phyloP scores from a whole-genome alignment of 352 stramenopile genomes.

The Thraustochytrium striatum region DNA sequence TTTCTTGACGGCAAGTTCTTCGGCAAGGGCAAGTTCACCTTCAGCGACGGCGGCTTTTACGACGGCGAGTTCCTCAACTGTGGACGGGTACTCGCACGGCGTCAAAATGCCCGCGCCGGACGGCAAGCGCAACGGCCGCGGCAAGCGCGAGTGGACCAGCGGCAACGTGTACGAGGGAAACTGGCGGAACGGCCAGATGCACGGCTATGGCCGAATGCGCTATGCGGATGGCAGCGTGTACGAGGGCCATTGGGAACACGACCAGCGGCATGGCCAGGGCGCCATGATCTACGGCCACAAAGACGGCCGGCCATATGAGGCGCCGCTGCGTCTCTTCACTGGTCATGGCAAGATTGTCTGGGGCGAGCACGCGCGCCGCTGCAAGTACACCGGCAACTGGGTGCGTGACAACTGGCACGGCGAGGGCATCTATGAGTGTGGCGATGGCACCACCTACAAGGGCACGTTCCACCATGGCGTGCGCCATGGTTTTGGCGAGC shows the following conservation, averaged over 20 bases:
- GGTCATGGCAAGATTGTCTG: slow-evolving; percentile 26
- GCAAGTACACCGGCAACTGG: slow-evolving; percentile 27
- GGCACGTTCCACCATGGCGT: slow-evolving; percentile 71
- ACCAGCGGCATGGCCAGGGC: slow-evolving; percentile 63
- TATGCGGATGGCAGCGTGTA: slow-evolving; percentile 60
- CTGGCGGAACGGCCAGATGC: slow-evolving; percentile 60
- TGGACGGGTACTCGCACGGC: slow-evolving; percentile 65
- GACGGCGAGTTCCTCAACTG: slow-evolving; percentile 64
- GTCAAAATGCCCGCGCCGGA: slow-evolving; percentile 72
- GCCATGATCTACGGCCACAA: slow-evolving; percentile 52
- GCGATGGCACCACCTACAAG: slow-evolving; percentile 64
- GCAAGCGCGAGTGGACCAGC: slow-evolving; percentile 63
- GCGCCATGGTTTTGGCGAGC: slow-evolving; percentile 46
- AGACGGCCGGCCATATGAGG: background rate
- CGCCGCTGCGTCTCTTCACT: slow-evolving; percentile 12
- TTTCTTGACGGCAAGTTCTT: slow-evolving; percentile 66
- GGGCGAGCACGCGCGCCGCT: background rate
- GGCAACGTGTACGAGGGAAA: slow-evolving; percentile 62
- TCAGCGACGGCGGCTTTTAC: slow-evolving; percentile 72
- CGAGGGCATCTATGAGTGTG: slow-evolving; percentile 55
- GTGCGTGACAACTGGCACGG: slow-evolving; percentile 52
- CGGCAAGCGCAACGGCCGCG: slow-evolving; percentile 74
- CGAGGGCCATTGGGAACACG: slow-evolving; percentile 55
- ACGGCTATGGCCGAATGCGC: slow-evolving; percentile 63
- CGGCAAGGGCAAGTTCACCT: slow-evolving; percentile 63